Base-by-base conservation (phyloP, 2,329 filamentous ascomycete genomes). In the Waltergamsia citrina region DNA sequence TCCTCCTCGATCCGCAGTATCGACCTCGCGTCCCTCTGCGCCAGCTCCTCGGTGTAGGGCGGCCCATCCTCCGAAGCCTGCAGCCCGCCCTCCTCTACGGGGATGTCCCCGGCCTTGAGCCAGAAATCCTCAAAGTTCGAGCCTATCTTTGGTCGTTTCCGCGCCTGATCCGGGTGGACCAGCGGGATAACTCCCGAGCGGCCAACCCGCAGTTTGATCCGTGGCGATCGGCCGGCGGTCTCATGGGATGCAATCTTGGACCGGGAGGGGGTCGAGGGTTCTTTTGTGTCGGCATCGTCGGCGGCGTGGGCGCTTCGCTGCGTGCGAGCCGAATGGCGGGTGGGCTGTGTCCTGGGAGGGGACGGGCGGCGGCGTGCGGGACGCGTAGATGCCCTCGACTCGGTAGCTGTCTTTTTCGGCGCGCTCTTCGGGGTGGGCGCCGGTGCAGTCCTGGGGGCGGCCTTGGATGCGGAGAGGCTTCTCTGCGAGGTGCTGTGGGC, bases 1-100 rank as follows among this genome's bases (percentile, higher is more conserved):
- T 86, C 88, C 31, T 77, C 62, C 43, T 87, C 75, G 19, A 94
- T 76, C 21, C 75, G 74, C 37, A 76, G 44, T 14, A 92, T 73
- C n/a, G 77, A 59, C 12, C 60, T 59, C 2, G 85, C 87, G 56
- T 95, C 87, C 34, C 71, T 68, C 29, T 61, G 52, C 3, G 80
- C 78, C 48, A 74, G 67, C 34, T 81, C 74, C 9, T 76, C 64
- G 2, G 77, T 80, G 43, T 72, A 73, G 12, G 56, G 52, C 1
- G 66, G 63, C 0, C 66, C 71, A 59, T 79, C 71, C 36, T 81
- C 74, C 3, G 63, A 56, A 4, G 60, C 50, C 18, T 65, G 54
- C n/a, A 73, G 56, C 5, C 77, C 77, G 21, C 75, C 76, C 31
- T 76, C 63, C 31, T 74, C 68, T 5, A 78, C 63, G 5, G 73